Evolutionary conservation across 2,329 filamentous ascomycete genomes (phyloP).

Genomic region (Calonectria pseudoturangicola): DNA sequence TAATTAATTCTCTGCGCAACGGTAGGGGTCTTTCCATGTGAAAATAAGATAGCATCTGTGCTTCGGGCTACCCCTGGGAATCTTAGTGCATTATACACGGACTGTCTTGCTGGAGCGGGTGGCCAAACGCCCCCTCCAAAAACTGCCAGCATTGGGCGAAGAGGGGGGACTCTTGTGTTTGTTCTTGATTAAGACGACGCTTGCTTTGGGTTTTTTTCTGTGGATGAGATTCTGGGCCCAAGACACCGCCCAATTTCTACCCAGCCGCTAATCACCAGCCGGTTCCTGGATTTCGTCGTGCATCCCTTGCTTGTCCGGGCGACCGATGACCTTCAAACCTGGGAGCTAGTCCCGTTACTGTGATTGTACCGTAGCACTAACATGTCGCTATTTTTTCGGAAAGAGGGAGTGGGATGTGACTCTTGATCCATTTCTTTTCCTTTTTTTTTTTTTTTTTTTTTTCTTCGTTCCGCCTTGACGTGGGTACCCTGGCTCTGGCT

Average conservation of each 20-base stretch:
- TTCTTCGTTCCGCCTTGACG: not conserved
- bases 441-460: constrained; percentile 7
- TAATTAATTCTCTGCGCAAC: constrained; percentile 1
- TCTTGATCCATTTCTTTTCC: constrained; percentile 8
- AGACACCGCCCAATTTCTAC: not conserved
- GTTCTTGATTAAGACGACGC: constrained; percentile 3
- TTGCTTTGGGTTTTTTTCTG: constrained; percentile 25
- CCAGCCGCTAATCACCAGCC: not conserved
- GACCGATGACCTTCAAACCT: not conserved
- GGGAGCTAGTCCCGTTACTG: not conserved
- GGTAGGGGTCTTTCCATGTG: not conserved
- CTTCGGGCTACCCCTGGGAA: constrained; percentile 22
- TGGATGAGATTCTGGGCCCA: not conserved
- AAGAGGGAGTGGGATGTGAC: not conserved
- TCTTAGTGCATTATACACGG: not conserved
- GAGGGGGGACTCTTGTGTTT: not conserved
- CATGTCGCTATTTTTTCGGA: not conserved
- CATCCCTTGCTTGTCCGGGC: not conserved
- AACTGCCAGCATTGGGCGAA: not conserved
- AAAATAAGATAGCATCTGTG: constrained; percentile 19
- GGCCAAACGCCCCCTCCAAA: not conserved
- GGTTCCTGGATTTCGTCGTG: constrained; percentile 25
- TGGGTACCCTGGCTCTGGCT: constrained; percentile 17
- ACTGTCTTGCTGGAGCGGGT: constrained; percentile 5
- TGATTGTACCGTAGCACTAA: not conserved